Evolutionary conservation across 2,329 filamentous ascomycete species (phyloP), one percentile per base, ranked within the genome.

Genomic region (Aspergillus japonicus): DNA sequence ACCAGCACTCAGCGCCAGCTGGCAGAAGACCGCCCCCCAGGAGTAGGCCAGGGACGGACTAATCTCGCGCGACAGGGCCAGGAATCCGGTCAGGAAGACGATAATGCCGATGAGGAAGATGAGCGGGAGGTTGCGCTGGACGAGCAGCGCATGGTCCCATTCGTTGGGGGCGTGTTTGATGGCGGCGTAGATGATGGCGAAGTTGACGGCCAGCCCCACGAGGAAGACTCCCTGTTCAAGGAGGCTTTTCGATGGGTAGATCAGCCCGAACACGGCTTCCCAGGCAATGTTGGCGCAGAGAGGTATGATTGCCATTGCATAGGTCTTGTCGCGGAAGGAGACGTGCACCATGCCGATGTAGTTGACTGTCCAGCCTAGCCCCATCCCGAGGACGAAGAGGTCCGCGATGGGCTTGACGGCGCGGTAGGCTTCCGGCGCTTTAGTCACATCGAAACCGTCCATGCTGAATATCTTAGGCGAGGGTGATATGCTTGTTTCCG

Each of bases 101-200:
- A 49, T 3, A 6, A 39, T 62, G 3, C 29, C 59, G 10, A 57
- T 7, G 3, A 53, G n/a, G 23, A 65, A 65, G 4, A 66, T 59
- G 2, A 51, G 16, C 6, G 23, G n/a, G 5, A 62, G 21, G 33
- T 66, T 58, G 11, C 50, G 56, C 56, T 23, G 44, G 31, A 68
- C 61, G 11, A 66, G 52, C 11, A 61, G 56, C 12, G 62, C 60
- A 29, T 64, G 59, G 3, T 19, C 29, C 64, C 65, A 65, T 50
- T 67, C 64, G 14, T 56, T 57, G 3, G 58, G 58, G 2, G 56
- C 35, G 42, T 58, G 62, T 21, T 35, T 59, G 2, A 60, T 50
- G 2, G 64, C 61, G 2, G 58, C 33, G 19, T 65, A 64, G 31
- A 66, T 61, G n/a, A 68, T 55, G 2, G 26, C 55, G 19, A 64